Evolutionary conservation across 768 basidiomycete genomes (phyloP), one percentile per base, ranked within the genome.

Genomic region (Amanita rubescens): DNA sequence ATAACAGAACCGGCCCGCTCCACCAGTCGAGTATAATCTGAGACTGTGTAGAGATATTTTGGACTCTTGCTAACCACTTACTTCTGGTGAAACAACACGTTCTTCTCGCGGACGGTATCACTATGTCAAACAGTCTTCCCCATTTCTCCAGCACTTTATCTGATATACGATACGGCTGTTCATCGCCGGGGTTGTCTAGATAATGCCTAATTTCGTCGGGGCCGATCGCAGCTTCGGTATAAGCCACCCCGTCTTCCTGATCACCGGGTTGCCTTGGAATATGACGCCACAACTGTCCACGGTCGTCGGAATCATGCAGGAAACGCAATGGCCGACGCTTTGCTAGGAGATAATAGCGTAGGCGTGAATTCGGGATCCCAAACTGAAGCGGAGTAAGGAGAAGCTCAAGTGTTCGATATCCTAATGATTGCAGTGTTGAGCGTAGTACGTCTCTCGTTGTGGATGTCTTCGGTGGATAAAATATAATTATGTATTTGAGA

Each of bases 31-130:
- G 85, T 85, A 59, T 90, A 90, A 2, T 86, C 87, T 87, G 22
- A 43, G 25, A 35, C 20, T 10, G 15, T 49, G 34, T 30, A 30
- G 27, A 15, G 33, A 53, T 37, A 35, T 17, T 22, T 11, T 30
- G 20, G 12, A 10, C 6, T 5, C 12, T 5, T 27, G 14, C 35
- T 20, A 8, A 35, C 25, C 7, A 15, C 57, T 10, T 58, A 87
- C 88, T 87, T 68, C 89, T 70, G 15, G 89, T 91, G 63, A 92
- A 91, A 64, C 90, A 92, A 58, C 90, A 91, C 1, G 80, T 81
- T 42, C 85, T 71, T 34, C 63, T 66, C 25, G 78, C 69, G 9
- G 80, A 81, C 0, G 87, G 85, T 9, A 77, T 63, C 10, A 89
- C 85, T 43, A 92, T 89, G 58, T 91, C 90, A 60, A 91, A 91